phyloP scores from a whole-genome alignment of 768 basidiomycete species.

The Pleurotus tuber-regium region DNA sequence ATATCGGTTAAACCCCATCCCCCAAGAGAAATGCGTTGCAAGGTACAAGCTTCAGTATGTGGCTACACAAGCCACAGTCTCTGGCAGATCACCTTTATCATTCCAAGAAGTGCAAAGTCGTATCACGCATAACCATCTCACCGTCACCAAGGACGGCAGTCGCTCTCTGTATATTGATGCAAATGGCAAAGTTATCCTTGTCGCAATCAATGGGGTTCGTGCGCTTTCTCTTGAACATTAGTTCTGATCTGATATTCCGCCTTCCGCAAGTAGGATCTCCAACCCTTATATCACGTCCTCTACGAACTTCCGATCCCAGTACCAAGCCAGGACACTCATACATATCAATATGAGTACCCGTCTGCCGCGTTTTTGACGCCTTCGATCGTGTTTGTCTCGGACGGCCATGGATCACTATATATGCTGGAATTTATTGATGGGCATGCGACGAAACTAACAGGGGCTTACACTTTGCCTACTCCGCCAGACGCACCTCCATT shows the following conservation, averaged over 20 bases:
- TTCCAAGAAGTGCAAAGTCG: conserved; percentile 84
- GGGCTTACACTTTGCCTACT: conserved; percentile 46
- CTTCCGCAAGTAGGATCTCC: conserved; percentile 43
- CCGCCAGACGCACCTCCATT: conserved; percentile 18
- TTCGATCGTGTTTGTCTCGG: conserved; percentile 53
- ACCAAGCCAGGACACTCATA: conserved; percentile 33
- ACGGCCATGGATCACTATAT: conserved; percentile 71
- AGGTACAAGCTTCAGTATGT: conserved; percentile 51
- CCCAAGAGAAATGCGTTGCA: conserved; percentile 52
- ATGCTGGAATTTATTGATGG: conserved; percentile 44
- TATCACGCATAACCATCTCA: conserved; percentile 81
- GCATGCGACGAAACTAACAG: conserved; percentile 42
- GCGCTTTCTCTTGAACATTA: conserved; percentile 6
- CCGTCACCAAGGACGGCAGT: conserved; percentile 40
- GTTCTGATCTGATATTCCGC: conserved; percentile 10
- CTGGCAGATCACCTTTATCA: conserved; percentile 59
- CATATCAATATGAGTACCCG: conserved; percentile 68
- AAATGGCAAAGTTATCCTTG: conserved; percentile 54
- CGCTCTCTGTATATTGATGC: conserved; percentile 69
- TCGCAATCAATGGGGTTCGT: conserved; percentile 56
- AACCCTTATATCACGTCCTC: conserved; percentile 53
- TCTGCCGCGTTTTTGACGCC: conserved; percentile 58
- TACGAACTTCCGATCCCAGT: conserved; percentile 61
- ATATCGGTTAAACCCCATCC: conserved; percentile 67
- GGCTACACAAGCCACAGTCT: conserved; percentile 59